phyloP scores from a whole-genome alignment of 345 rosid species.

The Trapa bicornis region DNA sequence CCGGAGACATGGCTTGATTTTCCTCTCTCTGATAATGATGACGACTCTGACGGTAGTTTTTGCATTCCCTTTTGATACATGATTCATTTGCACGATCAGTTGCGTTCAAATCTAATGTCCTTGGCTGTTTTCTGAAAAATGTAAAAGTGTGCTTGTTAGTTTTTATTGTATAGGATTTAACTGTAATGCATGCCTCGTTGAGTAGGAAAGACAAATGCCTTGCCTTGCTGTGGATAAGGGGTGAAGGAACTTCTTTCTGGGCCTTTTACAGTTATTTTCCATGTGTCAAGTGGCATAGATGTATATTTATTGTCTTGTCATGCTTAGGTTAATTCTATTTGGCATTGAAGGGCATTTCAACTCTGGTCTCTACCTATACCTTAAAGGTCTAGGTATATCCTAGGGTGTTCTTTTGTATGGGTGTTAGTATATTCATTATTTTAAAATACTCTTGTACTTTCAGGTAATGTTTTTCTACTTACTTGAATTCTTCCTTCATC shows the following conservation, averaged over 20 bases:
- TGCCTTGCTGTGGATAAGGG: not conserved
- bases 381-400: not conserved
- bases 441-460: not conserved
- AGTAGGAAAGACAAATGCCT: not conserved
- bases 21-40: slow-evolving; percentile 50
- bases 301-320: not conserved
- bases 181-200: not conserved
- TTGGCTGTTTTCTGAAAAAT: too few relatives aligned
- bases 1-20: slow-evolving; percentile 95
- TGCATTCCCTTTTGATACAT: not conserved
- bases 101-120: not conserved
- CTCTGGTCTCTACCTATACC: not conserved
- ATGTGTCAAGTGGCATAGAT: not conserved
- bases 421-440: not conserved
- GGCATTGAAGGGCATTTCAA: not conserved
- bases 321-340: not conserved
- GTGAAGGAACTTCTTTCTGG: not conserved
- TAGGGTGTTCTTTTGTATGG: not conserved
- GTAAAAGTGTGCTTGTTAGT: not conserved
- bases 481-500: not conserved
- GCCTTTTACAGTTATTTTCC: too few relatives aligned
- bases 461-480: not conserved
- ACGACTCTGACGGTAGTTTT: slow-evolving; percentile 54
- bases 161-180: not conserved
- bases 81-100: not conserved